Percentiles rank a stretch among this genome's conserved stretches.
phyloP scores from a whole-genome alignment of 306 rosid genomes.

The Quercus dentata region DNA sequence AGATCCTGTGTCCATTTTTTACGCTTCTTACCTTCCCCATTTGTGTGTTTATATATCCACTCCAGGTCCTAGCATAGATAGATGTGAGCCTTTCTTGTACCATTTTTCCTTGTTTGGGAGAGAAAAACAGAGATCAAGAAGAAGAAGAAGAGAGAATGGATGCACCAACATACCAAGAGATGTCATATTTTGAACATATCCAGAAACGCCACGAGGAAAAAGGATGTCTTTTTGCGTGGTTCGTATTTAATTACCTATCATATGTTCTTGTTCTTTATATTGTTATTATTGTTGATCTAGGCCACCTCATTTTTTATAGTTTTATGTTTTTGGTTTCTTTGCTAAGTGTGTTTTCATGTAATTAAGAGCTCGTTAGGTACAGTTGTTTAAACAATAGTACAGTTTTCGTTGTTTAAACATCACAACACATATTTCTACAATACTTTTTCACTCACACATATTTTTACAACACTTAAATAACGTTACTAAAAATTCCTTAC shows the following conservation, averaged over 20 bases:
- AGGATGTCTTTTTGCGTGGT: constrained; percentile 33
- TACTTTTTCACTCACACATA: rapidly evolving
- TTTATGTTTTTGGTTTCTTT: neutral
- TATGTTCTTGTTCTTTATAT: neutral
- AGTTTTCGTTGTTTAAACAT: too few species aligned
- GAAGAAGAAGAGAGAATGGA: constrained; percentile 17
- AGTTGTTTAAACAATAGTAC: neutral
- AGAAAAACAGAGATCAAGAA: neutral
- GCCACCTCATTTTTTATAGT: neutral
- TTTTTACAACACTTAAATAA: too few species aligned
- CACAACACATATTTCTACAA: rapidly evolving
- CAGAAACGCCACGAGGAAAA: constrained; percentile 21
- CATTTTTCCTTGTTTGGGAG: neutral
- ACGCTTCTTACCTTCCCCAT: too few species aligned
- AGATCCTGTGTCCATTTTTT: too few species aligned
- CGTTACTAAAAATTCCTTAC: rapidly evolving
- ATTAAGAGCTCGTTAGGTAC: rapidly evolving
- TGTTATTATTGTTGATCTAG: neutral
- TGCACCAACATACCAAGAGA: constrained; percentile 12
- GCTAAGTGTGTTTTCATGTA: neutral
- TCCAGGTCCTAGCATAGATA: neutral
- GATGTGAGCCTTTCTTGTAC: neutral
- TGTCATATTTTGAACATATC: constrained; percentile 19
- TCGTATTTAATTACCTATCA: neutral
- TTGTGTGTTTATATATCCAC: too few species aligned